Percentiles rank a stretch among this genome's conserved stretches.
phyloP scores from a whole-genome alignment of 2,329 filamentous ascomycete genomes.

The Fusarium bactridioides region DNA sequence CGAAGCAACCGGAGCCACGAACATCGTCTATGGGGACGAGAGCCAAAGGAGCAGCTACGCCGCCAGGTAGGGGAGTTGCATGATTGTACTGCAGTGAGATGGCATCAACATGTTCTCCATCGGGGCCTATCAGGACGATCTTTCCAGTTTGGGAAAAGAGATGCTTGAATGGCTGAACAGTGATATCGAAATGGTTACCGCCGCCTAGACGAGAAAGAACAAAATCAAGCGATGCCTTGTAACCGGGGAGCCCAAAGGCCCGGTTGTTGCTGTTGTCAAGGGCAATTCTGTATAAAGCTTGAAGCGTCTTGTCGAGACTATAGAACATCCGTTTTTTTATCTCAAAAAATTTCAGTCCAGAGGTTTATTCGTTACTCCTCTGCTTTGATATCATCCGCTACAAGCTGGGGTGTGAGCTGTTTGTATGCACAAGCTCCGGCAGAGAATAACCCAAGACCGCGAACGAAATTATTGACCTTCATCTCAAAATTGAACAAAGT shows the following conservation, averaged over 20 bases:
- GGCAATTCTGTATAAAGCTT: slow-evolving; percentile 11
- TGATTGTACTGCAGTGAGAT: slow-evolving; percentile 52
- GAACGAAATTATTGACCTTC: neutral
- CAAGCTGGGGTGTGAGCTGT: slow-evolving; percentile 6
- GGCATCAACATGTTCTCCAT: neutral
- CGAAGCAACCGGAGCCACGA: slow-evolving; percentile 47
- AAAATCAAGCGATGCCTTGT: slow-evolving; percentile 24
- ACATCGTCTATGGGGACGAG: slow-evolving; percentile 46
- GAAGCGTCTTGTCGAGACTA: slow-evolving; percentile 1
- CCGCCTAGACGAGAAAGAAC: neutral
- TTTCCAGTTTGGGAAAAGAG: slow-evolving; percentile 15
- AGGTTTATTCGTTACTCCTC: neutral
- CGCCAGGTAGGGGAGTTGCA: slow-evolving; percentile 45
- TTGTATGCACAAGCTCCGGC: neutral
- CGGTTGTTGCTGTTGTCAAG: slow-evolving; percentile 12
- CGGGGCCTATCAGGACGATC: slow-evolving; percentile 3
- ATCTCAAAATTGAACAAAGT: neutral
- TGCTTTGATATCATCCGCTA: slow-evolving; percentile 9
- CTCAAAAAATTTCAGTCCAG: fast-evolving
- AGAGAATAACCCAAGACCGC: neutral
- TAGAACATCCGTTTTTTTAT: neutral
- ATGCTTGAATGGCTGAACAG: slow-evolving; percentile 16
- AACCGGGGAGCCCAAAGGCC: slow-evolving; percentile 21
- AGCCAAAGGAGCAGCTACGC: slow-evolving; percentile 45
- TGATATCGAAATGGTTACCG: slow-evolving; percentile 3